Conservation (phyloP, 768 basidiomycete genomes). For the Leccinellum albellum region DNA sequence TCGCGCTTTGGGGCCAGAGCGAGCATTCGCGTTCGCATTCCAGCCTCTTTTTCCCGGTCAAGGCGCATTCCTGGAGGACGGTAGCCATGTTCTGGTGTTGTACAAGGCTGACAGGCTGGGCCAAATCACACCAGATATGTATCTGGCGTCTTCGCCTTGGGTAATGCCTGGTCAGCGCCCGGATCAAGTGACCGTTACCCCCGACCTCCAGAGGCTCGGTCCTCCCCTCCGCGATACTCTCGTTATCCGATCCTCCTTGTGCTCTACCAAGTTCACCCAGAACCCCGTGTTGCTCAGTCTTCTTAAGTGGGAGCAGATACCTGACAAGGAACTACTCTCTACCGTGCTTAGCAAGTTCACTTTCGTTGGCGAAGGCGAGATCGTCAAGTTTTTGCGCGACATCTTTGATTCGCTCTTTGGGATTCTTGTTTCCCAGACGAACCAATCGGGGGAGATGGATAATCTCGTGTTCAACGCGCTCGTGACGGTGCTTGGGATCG, state of each 20-base stretch:
- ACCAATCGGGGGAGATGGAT: constrained; percentile 77
- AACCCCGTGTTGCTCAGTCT: constrained; percentile 79
- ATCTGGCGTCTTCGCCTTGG: constrained; percentile 68
- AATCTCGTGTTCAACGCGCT: constrained; percentile 85
- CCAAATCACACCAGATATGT: constrained; percentile 62
- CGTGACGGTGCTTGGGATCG: constrained; percentile 86
- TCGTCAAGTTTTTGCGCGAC: constrained; percentile 86
- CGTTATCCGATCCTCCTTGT: constrained; percentile 82
- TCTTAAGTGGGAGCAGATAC: constrained; percentile 74
- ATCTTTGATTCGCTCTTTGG: constrained; percentile 93
- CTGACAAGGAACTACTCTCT: constrained; percentile 60
- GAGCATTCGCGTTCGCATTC: constrained; percentile 89
- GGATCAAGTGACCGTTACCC: constrained; percentile 55
- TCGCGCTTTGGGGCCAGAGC: constrained; percentile 50
- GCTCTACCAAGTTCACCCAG: constrained; percentile 90
- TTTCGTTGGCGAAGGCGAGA: constrained; percentile 92
- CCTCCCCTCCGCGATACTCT: constrained; percentile 74
- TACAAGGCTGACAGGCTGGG: constrained; percentile 75
- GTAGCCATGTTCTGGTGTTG: constrained; percentile 78
- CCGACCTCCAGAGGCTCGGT: constrained; percentile 61
- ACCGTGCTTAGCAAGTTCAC: constrained; percentile 79
- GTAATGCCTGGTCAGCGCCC: constrained; percentile 50
- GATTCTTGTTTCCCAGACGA: constrained; percentile 73
- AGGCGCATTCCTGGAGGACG: constrained; percentile 82
- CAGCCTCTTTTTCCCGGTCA: constrained; percentile 80